A percentile compares a stretch with the other conserved stretches of the same genome.
Conservation (phyloP, 2,329 filamentous ascomycete species). For the Fusarium proliferatum region DNA sequence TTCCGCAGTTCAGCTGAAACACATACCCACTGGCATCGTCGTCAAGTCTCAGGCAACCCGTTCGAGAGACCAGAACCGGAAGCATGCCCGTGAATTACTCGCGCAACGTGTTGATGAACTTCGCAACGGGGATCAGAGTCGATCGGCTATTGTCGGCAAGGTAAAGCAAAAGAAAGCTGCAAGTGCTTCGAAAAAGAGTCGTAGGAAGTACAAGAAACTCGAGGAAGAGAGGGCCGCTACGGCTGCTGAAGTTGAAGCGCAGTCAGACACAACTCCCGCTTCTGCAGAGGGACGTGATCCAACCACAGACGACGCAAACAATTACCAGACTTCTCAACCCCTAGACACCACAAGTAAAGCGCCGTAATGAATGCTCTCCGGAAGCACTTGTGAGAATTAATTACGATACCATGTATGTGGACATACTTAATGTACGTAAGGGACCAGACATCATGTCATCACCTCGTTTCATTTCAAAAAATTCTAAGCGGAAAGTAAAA, state of each 20-base stretch:
- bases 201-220: slow-evolving; percentile 79
- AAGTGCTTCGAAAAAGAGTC: slow-evolving; percentile 83
- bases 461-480: slow-evolving; percentile 46
- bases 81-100: slow-evolving; percentile 81
- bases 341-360: not conserved
- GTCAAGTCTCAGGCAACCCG: slow-evolving; percentile 95
- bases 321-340: not conserved
- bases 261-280: not conserved
- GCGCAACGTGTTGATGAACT: slow-evolving; percentile 79
- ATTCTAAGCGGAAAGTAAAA: slow-evolving; percentile 55
- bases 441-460: slow-evolving; percentile 35
- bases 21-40: slow-evolving; percentile 89
- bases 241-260: not conserved
- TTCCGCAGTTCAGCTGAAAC: slow-evolving; percentile 92
- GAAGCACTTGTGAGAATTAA: not conserved
- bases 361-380: not conserved
- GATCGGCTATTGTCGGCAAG: slow-evolving; percentile 72
- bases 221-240: slow-evolving; percentile 58
- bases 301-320: not conserved
- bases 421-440: not conserved
- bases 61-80: slow-evolving; percentile 86
- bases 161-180: slow-evolving; percentile 75
- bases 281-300: not conserved
- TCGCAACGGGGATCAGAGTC: slow-evolving; percentile 75
- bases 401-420: not conserved